Percentiles rank a stretch among this genome's conserved stretches.
Conservation (phyloP, 805 yeast genomes). For the Yamadazyma insecticola region DNA sequence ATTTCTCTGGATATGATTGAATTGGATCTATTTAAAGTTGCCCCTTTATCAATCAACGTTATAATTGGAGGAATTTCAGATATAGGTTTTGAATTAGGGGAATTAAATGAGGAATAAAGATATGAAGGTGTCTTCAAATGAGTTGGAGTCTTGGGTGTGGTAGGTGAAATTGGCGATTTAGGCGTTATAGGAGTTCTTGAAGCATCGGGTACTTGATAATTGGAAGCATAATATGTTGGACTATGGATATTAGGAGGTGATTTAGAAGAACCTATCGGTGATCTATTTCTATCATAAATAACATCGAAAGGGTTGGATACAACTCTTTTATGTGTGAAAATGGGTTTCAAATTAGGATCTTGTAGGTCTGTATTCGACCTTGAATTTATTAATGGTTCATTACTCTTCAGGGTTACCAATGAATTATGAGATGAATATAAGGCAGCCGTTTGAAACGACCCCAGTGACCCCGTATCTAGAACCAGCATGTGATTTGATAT, state of each 20-base stretch:
- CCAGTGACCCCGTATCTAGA: constrained; percentile 4
- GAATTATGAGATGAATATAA: constrained; percentile 9
- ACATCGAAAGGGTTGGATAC: constrained; percentile 26
- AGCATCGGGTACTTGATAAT: constrained; percentile 1
- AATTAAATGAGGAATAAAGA: neutral
- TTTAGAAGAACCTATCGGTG: neutral
- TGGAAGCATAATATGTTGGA: too few relatives aligned
- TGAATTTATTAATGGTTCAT: constrained; percentile 4
- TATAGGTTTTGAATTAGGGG: constrained; percentile 1
- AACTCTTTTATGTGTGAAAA: constrained; percentile 10
- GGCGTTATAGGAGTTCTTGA: constrained; percentile 1
- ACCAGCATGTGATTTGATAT: constrained; percentile 1
- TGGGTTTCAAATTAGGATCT: neutral
- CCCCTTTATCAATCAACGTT: constrained; percentile 19
- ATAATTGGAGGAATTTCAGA: constrained; percentile 17
- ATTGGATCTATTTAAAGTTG: constrained; percentile 19
- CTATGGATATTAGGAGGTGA: neutral
- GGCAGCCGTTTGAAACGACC: constrained; percentile 9
- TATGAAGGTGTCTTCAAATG: neutral
- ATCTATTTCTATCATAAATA: constrained; percentile 16
- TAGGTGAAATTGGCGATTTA: neutral
- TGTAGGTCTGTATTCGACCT: neutral
- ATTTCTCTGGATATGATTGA: constrained; percentile 29
- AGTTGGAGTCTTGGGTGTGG: too few relatives aligned
- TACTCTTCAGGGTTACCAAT: constrained; percentile 9